Base-by-base conservation (phyloP, 495 filamentous ascomycete species). In the Podospora bellae-mahoneyi region DNA sequence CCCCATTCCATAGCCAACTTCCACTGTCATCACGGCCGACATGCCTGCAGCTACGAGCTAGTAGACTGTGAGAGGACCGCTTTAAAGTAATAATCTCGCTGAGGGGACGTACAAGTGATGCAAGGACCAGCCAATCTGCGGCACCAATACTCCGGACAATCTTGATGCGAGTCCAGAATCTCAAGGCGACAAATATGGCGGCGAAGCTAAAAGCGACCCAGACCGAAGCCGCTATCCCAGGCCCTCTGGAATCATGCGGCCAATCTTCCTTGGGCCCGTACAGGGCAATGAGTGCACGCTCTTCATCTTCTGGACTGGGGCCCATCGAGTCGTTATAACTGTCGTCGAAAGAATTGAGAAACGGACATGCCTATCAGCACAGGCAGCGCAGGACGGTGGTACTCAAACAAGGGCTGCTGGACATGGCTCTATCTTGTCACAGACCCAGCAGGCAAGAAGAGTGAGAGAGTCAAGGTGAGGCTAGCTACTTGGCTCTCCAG, bases 121-220 rank as follows among this genome's bases (percentile, higher is more conserved):
- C 18, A 5, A 60, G 32, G 23, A 75, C 70, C 30, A 67, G 68
- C 64, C 64, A 75, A 34, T 77, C 75, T 15, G 69, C 20, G 2
- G 53, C 4, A 18, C 71, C 69, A 18, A 77, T 60, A 13, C 30
- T 39, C 9, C 63, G 68, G 0, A 73, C 68, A 53, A 75, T 68
- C 57, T 58, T 68, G 34, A 57, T 56, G 9, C 75, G 70, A 10
- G 75, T 75, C 30, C 62, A 76, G 30, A 75, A 64, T 19, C 75
- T 53, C 60, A 72, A 6, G 4, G 30, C 23, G 3, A 76, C 73
- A 48, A 71, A 76, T 15, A 73, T 32, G n/a, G 66, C 16, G 5
- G 73, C 73, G 48, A 76, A 68, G 1, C 54, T 13, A 69, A 70
- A 74, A 2, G 67, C 68, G 3, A 23, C 34, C 13, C 63, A 71